Percentiles rank a stretch among this genome's conserved stretches.
Conservation (phyloP, 1,139 yeast species). For the Magnusiomyces suaveolens region DNA sequence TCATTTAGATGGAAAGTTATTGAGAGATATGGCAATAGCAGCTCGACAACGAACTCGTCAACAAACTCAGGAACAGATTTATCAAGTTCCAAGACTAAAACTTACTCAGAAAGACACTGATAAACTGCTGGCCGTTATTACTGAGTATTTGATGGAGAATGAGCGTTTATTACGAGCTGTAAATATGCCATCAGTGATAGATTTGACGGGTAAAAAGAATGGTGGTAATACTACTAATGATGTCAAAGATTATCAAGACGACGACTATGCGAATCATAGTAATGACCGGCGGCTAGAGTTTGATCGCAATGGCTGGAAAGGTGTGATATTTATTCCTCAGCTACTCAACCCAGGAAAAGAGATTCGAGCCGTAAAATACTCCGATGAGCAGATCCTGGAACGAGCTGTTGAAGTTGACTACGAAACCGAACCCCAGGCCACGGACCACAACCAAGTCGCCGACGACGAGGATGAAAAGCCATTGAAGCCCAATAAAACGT, state of each 20-base stretch:
- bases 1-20: neutral
- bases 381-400: conserved; percentile 12
- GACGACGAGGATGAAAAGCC: conserved; percentile 13
- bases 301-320: conserved; percentile 1
- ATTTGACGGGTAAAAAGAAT: neutral
- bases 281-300: neutral
- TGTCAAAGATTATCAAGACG: neutral
- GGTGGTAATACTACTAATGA: neutral
- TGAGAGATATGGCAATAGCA: neutral
- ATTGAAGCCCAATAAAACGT: conserved; percentile 6
- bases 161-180: neutral
- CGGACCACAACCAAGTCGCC: neutral
- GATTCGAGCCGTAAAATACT: neutral
- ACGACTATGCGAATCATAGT: neutral
- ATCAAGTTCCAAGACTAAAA: neutral
- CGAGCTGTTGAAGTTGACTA: conserved; percentile 8
- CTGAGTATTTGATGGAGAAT: neutral
- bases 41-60: neutral
- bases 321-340: neutral
- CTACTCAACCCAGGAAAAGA: neutral
- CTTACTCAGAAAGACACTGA: neutral
- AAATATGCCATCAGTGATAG: neutral
- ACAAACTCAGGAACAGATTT: neutral
- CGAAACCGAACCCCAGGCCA: neutral
- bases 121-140: neutral